These are phyloP conservation scores for Hyaloperonospora brassicae DNA, from an alignment of 352 stramenopile species.

Conservation along the genomic window DNA sequence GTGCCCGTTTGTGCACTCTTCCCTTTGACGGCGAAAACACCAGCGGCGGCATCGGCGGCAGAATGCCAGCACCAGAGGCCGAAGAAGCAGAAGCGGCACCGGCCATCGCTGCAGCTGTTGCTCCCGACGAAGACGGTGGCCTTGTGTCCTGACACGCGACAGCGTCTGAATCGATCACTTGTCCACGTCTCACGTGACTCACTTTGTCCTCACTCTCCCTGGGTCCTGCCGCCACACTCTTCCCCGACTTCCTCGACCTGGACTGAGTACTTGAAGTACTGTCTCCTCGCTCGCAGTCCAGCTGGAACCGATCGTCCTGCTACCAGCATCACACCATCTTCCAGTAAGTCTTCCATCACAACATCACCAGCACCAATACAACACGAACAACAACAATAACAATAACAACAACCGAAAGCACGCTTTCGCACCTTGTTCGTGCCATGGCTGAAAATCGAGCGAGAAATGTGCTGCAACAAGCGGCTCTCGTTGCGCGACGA, in stretches of 20 bases:
- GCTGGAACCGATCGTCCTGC: slow-evolving; percentile 25
- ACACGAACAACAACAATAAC: too few relatives aligned
- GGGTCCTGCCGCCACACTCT: slow-evolving; percentile 14
- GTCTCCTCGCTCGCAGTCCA: slow-evolving; percentile 20
- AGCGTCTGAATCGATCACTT: slow-evolving; percentile 22
- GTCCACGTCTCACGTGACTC: slow-evolving; percentile 4
- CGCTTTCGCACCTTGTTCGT: slow-evolving; percentile 34
- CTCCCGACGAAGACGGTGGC: slow-evolving; percentile 8
- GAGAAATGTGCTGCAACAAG: slow-evolving; percentile 57
- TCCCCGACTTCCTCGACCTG: slow-evolving; percentile 17
- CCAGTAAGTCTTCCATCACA: slow-evolving; percentile 18
- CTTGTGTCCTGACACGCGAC: slow-evolving; percentile 21
- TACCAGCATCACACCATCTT: slow-evolving; percentile 26
- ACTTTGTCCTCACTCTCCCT: slow-evolving; percentile 23
- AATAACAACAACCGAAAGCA: neutral
- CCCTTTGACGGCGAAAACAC: slow-evolving; percentile 47
- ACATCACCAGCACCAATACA: too few relatives aligned
- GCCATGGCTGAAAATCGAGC: slow-evolving; percentile 40
- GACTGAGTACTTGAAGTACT: slow-evolving; percentile 1
- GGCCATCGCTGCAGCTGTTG: slow-evolving; percentile 1
- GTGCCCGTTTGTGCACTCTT: slow-evolving; percentile 22
- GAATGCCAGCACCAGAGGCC: slow-evolving; percentile 12
- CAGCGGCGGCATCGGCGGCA: slow-evolving; percentile 48
- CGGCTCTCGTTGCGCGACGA: slow-evolving; percentile 59
- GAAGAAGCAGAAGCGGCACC: slow-evolving; percentile 16